phyloP scores from a whole-genome alignment of 1,284 basidiomycete species.

The Boletus calvinii region DNA sequence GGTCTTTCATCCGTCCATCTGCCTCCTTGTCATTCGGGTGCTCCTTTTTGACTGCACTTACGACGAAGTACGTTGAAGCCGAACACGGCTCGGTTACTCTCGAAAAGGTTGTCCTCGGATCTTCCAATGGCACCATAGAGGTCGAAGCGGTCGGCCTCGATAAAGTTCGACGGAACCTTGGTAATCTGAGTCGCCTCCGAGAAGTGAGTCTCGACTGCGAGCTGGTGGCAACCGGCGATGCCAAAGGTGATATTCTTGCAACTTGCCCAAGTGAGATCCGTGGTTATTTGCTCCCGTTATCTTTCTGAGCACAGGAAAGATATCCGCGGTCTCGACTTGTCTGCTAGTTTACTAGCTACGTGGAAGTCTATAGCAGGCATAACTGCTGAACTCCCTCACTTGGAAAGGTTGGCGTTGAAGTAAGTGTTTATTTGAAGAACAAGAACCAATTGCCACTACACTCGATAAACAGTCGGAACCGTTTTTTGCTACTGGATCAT shows the following conservation, averaged over 20 bases:
- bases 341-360: constrained; percentile 68
- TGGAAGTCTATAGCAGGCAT: constrained; percentile 77
- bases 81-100: constrained; percentile 49
- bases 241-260: constrained; percentile 51
- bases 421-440: constrained; percentile 38
- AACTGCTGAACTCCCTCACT: constrained; percentile 54
- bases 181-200: constrained; percentile 64
- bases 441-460: constrained; percentile 9
- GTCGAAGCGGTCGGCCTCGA: constrained; percentile 86
- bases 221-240: constrained; percentile 56
- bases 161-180: constrained; percentile 71
- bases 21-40: constrained; percentile 57
- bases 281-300: constrained; percentile 3
- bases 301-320: constrained; percentile 45
- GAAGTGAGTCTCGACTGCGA: constrained; percentile 79
- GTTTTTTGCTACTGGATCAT: constrained; percentile 42
- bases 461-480: constrained; percentile 53
- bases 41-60: constrained; percentile 75
- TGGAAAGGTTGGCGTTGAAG: constrained; percentile 79
- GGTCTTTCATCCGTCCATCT: constrained; percentile 74
- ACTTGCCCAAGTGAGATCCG: constrained; percentile 68
- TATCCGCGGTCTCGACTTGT: constrained; percentile 80
- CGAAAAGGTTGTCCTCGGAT: constrained; percentile 74
- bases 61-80: constrained; percentile 71
- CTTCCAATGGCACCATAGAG: constrained; percentile 76